phyloP scores from a whole-genome alignment of 169 alveolate species.

The Plasmodium gaboni region DNA sequence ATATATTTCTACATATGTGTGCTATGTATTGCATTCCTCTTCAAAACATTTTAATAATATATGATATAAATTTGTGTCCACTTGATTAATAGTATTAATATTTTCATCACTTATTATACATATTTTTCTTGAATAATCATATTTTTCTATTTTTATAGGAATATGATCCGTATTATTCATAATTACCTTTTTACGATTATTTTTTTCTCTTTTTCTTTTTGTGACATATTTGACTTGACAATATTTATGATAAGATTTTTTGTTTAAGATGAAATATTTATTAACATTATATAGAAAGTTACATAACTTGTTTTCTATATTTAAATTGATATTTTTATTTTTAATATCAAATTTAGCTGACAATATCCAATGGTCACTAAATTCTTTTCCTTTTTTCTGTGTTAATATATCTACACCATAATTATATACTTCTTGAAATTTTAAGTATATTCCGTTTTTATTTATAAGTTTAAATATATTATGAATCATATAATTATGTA shows the following conservation, averaged over 20 bases:
- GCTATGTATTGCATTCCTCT: neutral
- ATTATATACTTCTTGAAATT: slow-evolving; percentile 62
- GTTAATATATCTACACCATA: slow-evolving; percentile 73
- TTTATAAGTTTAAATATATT: slow-evolving; percentile 32
- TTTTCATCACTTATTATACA: slow-evolving; percentile 47
- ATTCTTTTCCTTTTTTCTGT: slow-evolving; percentile 48
- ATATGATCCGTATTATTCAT: neutral
- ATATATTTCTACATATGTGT: no score
- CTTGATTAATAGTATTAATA: slow-evolving; percentile 33
- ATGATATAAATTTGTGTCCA: slow-evolving; percentile 25
- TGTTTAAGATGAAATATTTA: slow-evolving; percentile 36
- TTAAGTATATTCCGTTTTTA: slow-evolving; percentile 47
- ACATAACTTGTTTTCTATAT: slow-evolving; percentile 44
- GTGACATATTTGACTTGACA: slow-evolving; percentile 20
- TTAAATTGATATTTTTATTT: slow-evolving; percentile 24
- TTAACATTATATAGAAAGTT: slow-evolving; percentile 65
- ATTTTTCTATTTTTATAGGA: slow-evolving; percentile 16
- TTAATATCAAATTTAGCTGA: slow-evolving; percentile 51
- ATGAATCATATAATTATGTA: slow-evolving; percentile 31
- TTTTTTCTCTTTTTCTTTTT: neutral
- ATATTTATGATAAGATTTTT: slow-evolving; percentile 41
- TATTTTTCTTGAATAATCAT: slow-evolving; percentile 33
- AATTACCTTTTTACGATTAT: neutral
- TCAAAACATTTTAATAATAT: slow-evolving; percentile 43
- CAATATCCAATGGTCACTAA: slow-evolving; percentile 72